These are phyloP conservation scores for Aphanocladium album DNA, from an alignment of 2,329 filamentous ascomycete genomes.

Conservation along the genomic window DNA sequence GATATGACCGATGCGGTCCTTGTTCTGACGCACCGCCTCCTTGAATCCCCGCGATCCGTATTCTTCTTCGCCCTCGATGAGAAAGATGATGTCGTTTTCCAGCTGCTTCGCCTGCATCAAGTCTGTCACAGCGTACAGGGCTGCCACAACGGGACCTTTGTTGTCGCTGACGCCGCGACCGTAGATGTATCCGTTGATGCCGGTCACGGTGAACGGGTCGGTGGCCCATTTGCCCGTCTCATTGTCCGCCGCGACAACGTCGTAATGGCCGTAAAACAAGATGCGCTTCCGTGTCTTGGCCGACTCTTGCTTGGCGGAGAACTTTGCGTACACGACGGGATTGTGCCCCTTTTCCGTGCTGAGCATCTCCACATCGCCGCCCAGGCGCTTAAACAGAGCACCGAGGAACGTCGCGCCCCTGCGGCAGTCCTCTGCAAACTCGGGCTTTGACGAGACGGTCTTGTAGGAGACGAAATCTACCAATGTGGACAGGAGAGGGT, in stretches of 20 bases:
- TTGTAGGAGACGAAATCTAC: conserved; percentile 87
- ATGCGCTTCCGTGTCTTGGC: conserved; percentile 72
- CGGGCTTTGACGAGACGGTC: conserved; percentile 80
- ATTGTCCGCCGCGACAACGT: conserved; percentile 86
- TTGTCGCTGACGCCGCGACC: conserved; percentile 97
- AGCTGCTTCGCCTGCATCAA: conserved; percentile 78
- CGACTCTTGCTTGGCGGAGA: conserved; percentile 67
- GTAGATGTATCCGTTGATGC: conserved; percentile 88
- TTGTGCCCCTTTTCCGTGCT: conserved; percentile 75
- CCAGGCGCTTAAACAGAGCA: conserved; percentile 85
- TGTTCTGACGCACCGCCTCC: conserved; percentile 73
- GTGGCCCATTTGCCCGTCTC: conserved; percentile 77
- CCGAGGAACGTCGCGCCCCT: conserved; percentile 88
- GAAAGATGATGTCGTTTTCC: conserved; percentile 82
- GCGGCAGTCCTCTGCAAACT: conserved; percentile 86
- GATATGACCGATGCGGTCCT: conserved; percentile 78
- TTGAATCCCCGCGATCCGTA: conserved; percentile 88
- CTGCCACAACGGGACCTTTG: conserved; percentile 92
- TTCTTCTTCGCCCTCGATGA: conserved; percentile 97
- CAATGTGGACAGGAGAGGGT: conserved; percentile 64
- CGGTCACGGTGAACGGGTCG: conserved; percentile 85
- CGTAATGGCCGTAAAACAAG: conserved; percentile 96
- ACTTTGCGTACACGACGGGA: conserved; percentile 88
- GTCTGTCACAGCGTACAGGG: conserved; percentile 88
- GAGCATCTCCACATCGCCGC: conserved; percentile 85